Evolutionary conservation across 805 yeast species (phyloP), one percentile per base, ranked within the genome.

Genomic region (Jamesozyma piceae): DNA sequence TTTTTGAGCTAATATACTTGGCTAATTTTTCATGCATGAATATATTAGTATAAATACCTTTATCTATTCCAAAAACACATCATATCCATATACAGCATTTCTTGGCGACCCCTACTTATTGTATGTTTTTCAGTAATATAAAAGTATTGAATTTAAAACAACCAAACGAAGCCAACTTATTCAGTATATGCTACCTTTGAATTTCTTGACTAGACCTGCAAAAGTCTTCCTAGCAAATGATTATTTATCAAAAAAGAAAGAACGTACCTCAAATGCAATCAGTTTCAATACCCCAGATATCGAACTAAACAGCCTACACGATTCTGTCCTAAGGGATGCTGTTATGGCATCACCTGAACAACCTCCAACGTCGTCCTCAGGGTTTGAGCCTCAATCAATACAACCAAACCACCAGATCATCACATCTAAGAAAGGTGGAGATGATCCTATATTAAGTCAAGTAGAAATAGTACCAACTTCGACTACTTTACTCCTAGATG

Each of bases 101-200:
- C n/a, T n/a, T n/a, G n/a, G n/a, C n/a, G n/a, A n/a, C n/a, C n/a
- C n/a, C n/a, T n/a, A n/a, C n/a, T n/a, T n/a, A n/a, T n/a, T n/a
- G n/a, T n/a, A n/a, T n/a, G n/a, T n/a, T n/a, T n/a, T n/a, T n/a
- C n/a, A n/a, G n/a, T n/a, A n/a, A n/a, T n/a, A n/a, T n/a, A n/a
- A n/a, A n/a, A n/a, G n/a, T n/a, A n/a, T n/a, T n/a, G n/a, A n/a
- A n/a, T n/a, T n/a, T n/a, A n/a, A n/a, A n/a, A n/a, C n/a, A n/a
- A n/a, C n/a, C 28, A 24, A 24, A 6, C 11, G 6, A 24, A 24
- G 28, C 11, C 28, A 11, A 24, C 28, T 24, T 6, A 24, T 24
- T 8, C 28, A 24, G 13, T 15, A 30, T n/a, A 40, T 40, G 43
- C n/a, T 41, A 8, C 43, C 43, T 11, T 22, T 35, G 14, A 35